These are phyloP conservation scores for Aureobasidium sp. DNA, from an alignment of 2,329 filamentous ascomycete species.

Conservation along the genomic window DNA sequence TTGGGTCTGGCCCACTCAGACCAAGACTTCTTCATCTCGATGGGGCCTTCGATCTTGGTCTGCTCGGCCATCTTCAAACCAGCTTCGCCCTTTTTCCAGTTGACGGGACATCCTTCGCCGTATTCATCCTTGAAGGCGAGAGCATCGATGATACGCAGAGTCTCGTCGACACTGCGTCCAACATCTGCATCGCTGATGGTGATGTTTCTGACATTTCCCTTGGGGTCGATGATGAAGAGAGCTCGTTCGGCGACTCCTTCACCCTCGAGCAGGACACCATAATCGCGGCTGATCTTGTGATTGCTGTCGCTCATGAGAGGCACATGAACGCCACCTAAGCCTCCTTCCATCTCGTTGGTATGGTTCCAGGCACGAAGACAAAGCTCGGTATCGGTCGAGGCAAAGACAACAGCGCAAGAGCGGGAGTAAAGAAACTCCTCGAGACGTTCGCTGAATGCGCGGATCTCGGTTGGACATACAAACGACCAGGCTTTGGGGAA, in stretches of 20 bases:
- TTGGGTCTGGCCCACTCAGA: slow-evolving; percentile 25
- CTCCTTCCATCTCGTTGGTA: slow-evolving; percentile 51
- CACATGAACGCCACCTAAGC: slow-evolving; percentile 52
- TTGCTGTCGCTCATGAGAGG: slow-evolving; percentile 56
- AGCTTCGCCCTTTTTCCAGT: slow-evolving; percentile 26
- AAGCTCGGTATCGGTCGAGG: slow-evolving; percentile 55
- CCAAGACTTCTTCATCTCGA: slow-evolving; percentile 24
- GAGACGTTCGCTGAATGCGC: slow-evolving; percentile 55
- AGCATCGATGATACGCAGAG: slow-evolving; percentile 47
- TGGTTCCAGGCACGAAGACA: slow-evolving; percentile 50
- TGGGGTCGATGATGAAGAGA: slow-evolving; percentile 58
- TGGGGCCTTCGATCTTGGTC: slow-evolving; percentile 18
- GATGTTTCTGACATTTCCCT: slow-evolving; percentile 51
- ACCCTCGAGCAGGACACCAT: slow-evolving; percentile 56
- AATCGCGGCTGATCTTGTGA: slow-evolving; percentile 50
- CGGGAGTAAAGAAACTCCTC: slow-evolving; percentile 48
- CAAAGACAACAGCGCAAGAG: slow-evolving; percentile 51
- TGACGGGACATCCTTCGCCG: slow-evolving; percentile 29
- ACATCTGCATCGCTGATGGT: slow-evolving; percentile 59
- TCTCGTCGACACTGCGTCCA: slow-evolving; percentile 56
- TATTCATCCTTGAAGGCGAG: slow-evolving; percentile 38
- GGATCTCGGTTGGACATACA: slow-evolving; percentile 58
- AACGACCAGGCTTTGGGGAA: slow-evolving; percentile 62
- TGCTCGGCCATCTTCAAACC: slow-evolving; percentile 20
- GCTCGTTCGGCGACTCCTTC: slow-evolving; percentile 55